Percentiles rank a stretch among this genome's conserved stretches.
Conservation (phyloP, 164 flowering plant genomes). For the Nymphaea thermarum region DNA sequence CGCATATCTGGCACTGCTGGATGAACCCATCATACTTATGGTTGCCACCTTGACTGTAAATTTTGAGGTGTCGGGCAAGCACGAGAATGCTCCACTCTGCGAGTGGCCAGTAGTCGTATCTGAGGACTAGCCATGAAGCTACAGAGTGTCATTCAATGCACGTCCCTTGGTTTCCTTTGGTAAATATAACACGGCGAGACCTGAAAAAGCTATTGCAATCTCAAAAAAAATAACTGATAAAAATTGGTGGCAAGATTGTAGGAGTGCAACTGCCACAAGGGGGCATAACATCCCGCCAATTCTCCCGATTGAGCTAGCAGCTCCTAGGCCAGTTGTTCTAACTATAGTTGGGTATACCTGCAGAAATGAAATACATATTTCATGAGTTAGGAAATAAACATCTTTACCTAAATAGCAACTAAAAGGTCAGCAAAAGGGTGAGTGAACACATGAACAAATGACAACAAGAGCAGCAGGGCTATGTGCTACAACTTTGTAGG, state of each 20-base stretch:
- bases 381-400: neutral
- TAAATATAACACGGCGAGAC: slow-evolving; percentile 42
- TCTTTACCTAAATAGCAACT: neutral
- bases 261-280: slow-evolving; percentile 67
- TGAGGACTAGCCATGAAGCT: neutral
- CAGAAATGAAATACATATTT: neutral
- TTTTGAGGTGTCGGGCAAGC: too few species aligned
- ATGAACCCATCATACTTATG: too few species aligned
- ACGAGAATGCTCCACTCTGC: too few species aligned
- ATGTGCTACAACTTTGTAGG: too few species aligned
- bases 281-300: slow-evolving; percentile 84
- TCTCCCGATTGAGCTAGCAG: slow-evolving; percentile 63
- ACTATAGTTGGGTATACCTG: slow-evolving; percentile 74
- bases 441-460: too few species aligned
- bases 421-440: neutral
- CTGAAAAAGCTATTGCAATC: slow-evolving; percentile 35
- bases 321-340: slow-evolving; percentile 63
- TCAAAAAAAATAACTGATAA: slow-evolving; percentile 47
- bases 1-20: too few species aligned
- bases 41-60: too few species aligned
- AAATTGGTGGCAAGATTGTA: slow-evolving; percentile 62
- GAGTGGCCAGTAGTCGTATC: too few species aligned
- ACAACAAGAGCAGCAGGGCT: too few species aligned
- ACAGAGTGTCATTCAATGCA: slow-evolving; percentile 33
- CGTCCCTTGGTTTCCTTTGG: slow-evolving; percentile 74